Base-by-base conservation (phyloP, 345 rosid species). In the Populus nigra region DNA sequence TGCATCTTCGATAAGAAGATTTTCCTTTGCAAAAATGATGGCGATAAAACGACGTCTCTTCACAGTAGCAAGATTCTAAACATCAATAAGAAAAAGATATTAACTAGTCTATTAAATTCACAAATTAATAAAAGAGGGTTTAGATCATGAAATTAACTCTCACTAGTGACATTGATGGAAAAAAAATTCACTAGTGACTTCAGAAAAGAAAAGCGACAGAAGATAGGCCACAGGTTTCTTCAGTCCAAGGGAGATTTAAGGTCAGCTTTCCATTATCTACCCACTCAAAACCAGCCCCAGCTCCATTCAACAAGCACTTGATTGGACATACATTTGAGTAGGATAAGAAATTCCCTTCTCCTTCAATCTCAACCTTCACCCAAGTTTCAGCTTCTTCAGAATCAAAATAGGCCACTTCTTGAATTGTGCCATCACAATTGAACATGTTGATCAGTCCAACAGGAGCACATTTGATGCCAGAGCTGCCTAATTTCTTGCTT, bases 371-470 rank as follows among this genome's bases (percentile, higher is more conserved):
- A 78, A 86, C 47, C 63, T 47, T 81, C 3, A 85, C 85, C 13
- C 66, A 41, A 31, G 57, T 35, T 73, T 78, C 84, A 57, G 43
- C 20, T 74, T 53, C 59, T 53, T 53, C 82, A 17, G 69, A 73
- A 76, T 76, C 88, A 7, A 22, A 49, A 62, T 82, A 73, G 62
- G 80, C 82, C 81, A 89, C 11, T 62, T 81, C 88, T 69, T 83
- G 81, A 62, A 94, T 67, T 1, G 94, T 87, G 45, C 98, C 97
- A 1, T 89, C 94, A n/a, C 86, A 76, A 67, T 94, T 93, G 72
- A 92, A 85, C 93, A 93, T 90, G 87, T 80, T 88, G 72, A 79
- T 76, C 27, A 94, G 81, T 31, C 97, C 97, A 73, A 94, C 53
- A 0, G 95, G 93, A n/a, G 93, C 91, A 71, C 91, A 90, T 72